A percentile compares a stretch with the other conserved stretches of the same genome.
These are phyloP conservation scores for Nyssa sinensis DNA, from an alignment of 148 eudicot species.

Conservation along the genomic window DNA sequence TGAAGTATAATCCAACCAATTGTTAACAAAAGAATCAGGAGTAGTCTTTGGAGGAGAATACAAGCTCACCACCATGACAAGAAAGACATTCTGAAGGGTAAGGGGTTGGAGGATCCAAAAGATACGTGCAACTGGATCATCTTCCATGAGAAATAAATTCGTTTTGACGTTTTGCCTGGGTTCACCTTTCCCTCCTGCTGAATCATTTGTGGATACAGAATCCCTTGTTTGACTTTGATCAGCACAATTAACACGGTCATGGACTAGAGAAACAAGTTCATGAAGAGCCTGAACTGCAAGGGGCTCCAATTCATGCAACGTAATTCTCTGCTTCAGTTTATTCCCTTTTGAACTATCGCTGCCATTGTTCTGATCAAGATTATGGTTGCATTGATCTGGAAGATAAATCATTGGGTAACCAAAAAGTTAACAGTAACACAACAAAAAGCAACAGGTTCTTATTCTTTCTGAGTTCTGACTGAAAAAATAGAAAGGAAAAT, in stretches of 20 bases:
- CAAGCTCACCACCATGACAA: conserved; percentile 81
- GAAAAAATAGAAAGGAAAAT: neutral
- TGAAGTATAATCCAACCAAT: neutral
- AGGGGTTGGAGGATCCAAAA: conserved; percentile 69
- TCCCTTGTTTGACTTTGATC: conserved; percentile 30
- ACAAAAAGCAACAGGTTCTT: neutral
- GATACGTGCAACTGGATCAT: conserved; percentile 72
- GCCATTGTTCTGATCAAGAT: conserved; percentile 24
- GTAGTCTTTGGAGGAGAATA: conserved; percentile 5
- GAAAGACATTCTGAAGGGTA: conserved; percentile 54
- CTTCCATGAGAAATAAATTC: conserved; percentile 40
- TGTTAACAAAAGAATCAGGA: neutral
- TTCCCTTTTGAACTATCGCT: conserved; percentile 20
- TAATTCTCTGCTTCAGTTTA: conserved; percentile 30
- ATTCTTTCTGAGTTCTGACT: neutral
- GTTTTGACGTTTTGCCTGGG: conserved; percentile 20
- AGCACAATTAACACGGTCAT: conserved; percentile 52
- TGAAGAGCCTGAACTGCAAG: conserved; percentile 56
- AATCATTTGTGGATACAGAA: conserved; percentile 30
- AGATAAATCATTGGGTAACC: conserved; percentile 10
- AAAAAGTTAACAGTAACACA: neutral
- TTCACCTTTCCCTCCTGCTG: conserved; percentile 36
- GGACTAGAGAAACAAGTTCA: conserved; percentile 70
- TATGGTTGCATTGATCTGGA: conserved; percentile 30
- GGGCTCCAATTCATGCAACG: conserved; percentile 63